Evolutionary conservation across 345 rosid species (phyloP), one percentile per base, ranked within the genome.

Genomic region (Adansonia digitata): DNA sequence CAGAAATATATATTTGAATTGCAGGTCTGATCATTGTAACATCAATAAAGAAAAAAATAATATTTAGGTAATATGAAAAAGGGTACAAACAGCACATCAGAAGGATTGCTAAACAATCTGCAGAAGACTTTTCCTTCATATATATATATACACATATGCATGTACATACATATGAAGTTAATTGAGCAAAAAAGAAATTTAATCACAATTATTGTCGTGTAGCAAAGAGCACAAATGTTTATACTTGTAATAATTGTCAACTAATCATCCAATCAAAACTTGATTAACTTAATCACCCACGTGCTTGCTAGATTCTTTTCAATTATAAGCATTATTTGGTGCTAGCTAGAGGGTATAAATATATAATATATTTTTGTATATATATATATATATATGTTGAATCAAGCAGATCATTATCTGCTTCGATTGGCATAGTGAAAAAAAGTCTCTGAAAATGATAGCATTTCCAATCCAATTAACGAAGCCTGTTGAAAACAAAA

Each of bases 1-100:
- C 26, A 52, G 55, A 52, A 20, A n/a, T n/a, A n/a, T n/a, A 53
- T 0, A 7, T 55, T n/a, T 0, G 60, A 12, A 22, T 55, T 2
- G 29, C 60, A 22, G 60, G 29, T 55, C 22, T 22, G 29, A 20
- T 52, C n/a, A 52, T 55, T 22, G 22, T 55, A 20, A 10, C 29
- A 8, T 55, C 1, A 9, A 20, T 3, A 55, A 22, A 15, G 2
- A 13, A 14, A 29, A 7, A 27, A 57, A 27, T 0, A 7, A 10
- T 26, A 27, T 59, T 27, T 24, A 59, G 64, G 55, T 68, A 45
- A 45, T 15, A 68, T 68, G 55, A 59, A 49, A 69, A 69, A n/a
- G 59, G 64, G n/a, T n/a, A 69, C 73, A 69, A 69, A 48, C 18
- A 69, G 43, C 59, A 49, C 49, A 69, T 48, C 59, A 18, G 59